Evolutionary conservation across 139 green algal genomes (phyloP), one percentile per base, ranked within the genome.

Genomic region (Medakamo hakoo): DNA sequence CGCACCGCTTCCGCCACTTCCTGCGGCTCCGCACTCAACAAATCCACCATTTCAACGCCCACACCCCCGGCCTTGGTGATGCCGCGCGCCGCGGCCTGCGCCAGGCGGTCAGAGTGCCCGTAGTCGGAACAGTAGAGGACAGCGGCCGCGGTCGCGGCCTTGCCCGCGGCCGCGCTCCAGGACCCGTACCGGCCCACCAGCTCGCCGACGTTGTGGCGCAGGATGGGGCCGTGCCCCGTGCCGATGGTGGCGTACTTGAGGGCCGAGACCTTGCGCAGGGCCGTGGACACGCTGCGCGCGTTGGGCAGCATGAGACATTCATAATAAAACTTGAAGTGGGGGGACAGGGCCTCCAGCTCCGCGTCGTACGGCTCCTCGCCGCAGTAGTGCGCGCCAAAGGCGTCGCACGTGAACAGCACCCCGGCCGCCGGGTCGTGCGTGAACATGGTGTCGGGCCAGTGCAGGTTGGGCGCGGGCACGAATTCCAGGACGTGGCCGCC

Each of bases 301-400:
- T 97, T 97, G 65, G 91, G 91, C 57, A 79, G 78, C 91, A 98
- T 98, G 40, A 98, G 76, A 82, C 91, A 98, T 67, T 98, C 86
- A 68, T 97, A 98, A 72, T 98, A 98, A 75, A 97, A 98, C 16
- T 82, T 77, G 71, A 77, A 89, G 74, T 94, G 86, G 3, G 75
- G 67, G 59, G 78, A 62, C 49, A 83, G 64, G 26, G 74, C 57
- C 26, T 28, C 52, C 31, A 78, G 67, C 59, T 91, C 75, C 9
- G 71, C 76, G 73, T 93, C 86, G 62, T 82, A 90, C 56, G 82
- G 76, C 48, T 87, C 83, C 55, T 88, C 76, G 2, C 74, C 79
- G 80, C 90, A 97, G 80, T 93, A 96, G 74, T 98, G 91, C 80
- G 82, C 73, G 32, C 91, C 91, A 63, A 98, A 98, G 3, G 91